Evolutionary conservation across 2,329 filamentous ascomycete species (phyloP).

Genomic region (Xylariaceae sp.): DNA sequence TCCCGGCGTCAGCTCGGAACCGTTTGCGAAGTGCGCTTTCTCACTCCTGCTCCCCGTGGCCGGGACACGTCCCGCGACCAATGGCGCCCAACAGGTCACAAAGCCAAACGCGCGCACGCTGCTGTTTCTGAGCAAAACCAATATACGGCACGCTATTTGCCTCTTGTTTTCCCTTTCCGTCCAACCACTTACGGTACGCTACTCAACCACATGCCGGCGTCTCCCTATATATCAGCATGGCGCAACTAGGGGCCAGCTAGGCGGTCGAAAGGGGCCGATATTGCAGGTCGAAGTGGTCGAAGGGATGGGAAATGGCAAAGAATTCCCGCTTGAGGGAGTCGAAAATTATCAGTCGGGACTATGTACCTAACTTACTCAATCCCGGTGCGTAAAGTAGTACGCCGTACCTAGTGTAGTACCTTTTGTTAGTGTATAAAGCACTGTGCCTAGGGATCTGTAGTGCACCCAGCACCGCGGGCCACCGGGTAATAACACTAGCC

Average conservation of each 20-base stretch:
- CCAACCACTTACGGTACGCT: neutral
- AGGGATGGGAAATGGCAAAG: no score
- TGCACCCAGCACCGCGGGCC: neutral
- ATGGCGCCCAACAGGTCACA: conserved; percentile 15
- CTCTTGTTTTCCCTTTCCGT: neutral
- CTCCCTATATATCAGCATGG: no score
- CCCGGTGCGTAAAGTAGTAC: no score
- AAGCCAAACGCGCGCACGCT: conserved; percentile 7
- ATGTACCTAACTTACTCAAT: no score
- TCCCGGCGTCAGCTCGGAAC: conserved; percentile 29
- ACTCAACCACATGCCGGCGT: no score
- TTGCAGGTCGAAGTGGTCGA: no score
- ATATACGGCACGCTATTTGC: neutral
- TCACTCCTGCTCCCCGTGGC: conserved; percentile 12
- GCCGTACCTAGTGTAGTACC: no score
- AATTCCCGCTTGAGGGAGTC: no score
- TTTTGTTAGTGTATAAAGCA: no score
- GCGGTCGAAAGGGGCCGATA: no score
- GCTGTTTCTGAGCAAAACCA: neutral
- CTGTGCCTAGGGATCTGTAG: neutral
- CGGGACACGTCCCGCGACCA: conserved; percentile 16
- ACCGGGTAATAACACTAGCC: neutral
- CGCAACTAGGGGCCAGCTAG: no score
- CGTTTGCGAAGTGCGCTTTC: conserved; percentile 14
- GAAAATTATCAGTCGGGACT: no score